Conservation (phyloP, 2,329 filamentous ascomycete species). For the Cladosporium oxysporum region DNA sequence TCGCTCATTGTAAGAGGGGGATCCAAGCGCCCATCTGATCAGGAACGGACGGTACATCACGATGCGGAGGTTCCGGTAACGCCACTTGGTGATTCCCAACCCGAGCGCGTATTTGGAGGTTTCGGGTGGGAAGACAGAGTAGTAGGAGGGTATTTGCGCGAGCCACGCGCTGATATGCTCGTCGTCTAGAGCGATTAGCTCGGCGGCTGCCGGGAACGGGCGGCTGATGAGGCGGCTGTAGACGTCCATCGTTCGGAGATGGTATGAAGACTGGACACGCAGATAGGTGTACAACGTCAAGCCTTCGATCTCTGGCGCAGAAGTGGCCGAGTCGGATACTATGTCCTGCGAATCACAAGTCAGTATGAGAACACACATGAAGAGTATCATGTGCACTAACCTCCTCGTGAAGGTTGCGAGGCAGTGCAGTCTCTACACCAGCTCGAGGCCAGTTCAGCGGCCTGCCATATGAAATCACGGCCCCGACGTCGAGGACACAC, state of each 20-base stretch:
- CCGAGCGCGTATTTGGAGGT: conserved; percentile 14
- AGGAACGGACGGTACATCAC: conserved; percentile 16
- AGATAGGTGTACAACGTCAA: conserved; percentile 13
- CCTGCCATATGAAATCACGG: conserved; percentile 9
- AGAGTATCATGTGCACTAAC: background rate
- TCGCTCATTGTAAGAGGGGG: background rate
- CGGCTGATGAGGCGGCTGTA: conserved; percentile 17
- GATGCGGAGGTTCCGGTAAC: conserved; percentile 11
- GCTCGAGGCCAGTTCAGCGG: conserved; percentile 13
- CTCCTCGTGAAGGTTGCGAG: conserved; percentile 14
- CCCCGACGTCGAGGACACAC: conserved; percentile 16
- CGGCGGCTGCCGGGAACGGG: conserved; percentile 14
- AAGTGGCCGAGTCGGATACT: background rate
- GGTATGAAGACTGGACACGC: conserved; percentile 13
- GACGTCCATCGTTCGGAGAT: conserved; percentile 13
- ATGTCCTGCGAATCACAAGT: background rate
- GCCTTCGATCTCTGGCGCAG: conserved; percentile 11
- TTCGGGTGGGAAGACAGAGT: conserved; percentile 11
- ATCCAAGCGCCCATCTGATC: conserved; percentile 3
- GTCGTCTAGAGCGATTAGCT: conserved; percentile 14
- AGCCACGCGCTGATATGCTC: conserved; percentile 11
- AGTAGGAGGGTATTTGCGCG: conserved; percentile 15
- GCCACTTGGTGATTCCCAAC: conserved; percentile 15
- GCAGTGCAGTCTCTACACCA: conserved; percentile 5
- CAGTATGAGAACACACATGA: background rate